Evolutionary conservation across 2,329 filamentous ascomycete genomes (phyloP), one percentile per base, ranked within the genome.

Genomic region (Neofusicoccum kwambonambiense): DNA sequence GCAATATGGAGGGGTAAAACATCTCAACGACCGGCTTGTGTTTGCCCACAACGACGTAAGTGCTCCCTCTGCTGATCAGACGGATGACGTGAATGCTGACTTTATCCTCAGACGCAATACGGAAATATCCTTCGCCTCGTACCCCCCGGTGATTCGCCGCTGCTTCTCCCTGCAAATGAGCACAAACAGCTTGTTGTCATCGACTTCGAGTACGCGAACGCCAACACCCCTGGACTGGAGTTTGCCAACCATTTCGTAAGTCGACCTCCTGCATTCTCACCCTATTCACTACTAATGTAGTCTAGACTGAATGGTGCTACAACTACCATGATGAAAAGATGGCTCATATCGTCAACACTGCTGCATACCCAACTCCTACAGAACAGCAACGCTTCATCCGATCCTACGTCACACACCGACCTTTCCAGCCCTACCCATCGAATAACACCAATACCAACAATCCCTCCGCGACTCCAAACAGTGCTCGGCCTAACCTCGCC

Each of bases 31-130:
- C 52, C 84, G 87, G 63, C 85, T 99, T 11, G 88, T 97, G 0
- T 99, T 99, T 82, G 92, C 93, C n/a, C 95, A 99, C 76, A 97
- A 97, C 72, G 95, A 99, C 84, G 93, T 96, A 79, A 81, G 90
- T 78, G 8, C 39, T 11, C 22, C n/a, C 7, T 22, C 3, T 35
- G 12, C 31, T 7, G 1, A 13, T 42, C 13, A 15, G 13, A 11
- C 37, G 11, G 22, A 34, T 9, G 1, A 5, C 15, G n/a, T 31
- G 13, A 1, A 5, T 52, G 19, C 45, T 62, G 15, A 52, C 11
- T 6, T 9, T 15, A 13, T 47, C 22, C 9, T 47, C 64, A 96
- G 92, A 97, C 95, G 4, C 95, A 99, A 88, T 98, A 99, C 73
- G 95, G 95, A 68, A 99, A 99, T 75, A 95, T 99, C 68, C 87